These are phyloP conservation scores for Mycena galopus DNA, from an alignment of 768 basidiomycete genomes.

Conservation along the genomic window DNA sequence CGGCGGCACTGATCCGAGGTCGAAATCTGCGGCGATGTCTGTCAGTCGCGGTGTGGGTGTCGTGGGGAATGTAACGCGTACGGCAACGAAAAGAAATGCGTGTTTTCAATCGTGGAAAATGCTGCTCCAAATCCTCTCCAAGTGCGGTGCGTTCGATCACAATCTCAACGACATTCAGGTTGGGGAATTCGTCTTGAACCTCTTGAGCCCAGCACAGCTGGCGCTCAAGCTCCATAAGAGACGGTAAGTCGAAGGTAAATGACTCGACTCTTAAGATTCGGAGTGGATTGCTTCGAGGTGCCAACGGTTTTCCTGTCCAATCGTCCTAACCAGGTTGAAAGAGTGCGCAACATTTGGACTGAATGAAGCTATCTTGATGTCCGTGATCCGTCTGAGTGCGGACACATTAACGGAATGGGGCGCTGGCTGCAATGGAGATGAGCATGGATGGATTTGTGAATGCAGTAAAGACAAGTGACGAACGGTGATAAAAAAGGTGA, in stretches of 20 bases:
- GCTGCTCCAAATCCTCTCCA: neutral
- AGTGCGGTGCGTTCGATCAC: neutral
- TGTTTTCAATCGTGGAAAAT: slow-evolving; percentile 6
- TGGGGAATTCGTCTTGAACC: slow-evolving; percentile 6
- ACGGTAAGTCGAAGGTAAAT: slow-evolving; percentile 4
- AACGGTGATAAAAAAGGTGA: slow-evolving; percentile 2
- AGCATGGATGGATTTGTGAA: slow-evolving; percentile 2
- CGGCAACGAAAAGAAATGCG: neutral
- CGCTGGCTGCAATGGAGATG: neutral
- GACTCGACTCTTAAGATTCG: neutral
- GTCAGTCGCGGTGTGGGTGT: neutral
- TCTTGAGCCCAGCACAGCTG: slow-evolving; percentile 2
- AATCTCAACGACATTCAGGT: slow-evolving; percentile 1
- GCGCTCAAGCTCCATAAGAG: slow-evolving; percentile 3
- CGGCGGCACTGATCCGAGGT: neutral
- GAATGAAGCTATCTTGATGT: slow-evolving; percentile 1
- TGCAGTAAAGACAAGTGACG: slow-evolving; percentile 8
- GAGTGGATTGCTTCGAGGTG: slow-evolving; percentile 1
- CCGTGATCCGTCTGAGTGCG: slow-evolving; percentile 4
- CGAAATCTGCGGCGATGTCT: slow-evolving; percentile 1
- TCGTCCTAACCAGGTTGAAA: neutral
- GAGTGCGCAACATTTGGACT: neutral
- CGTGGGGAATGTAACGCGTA: neutral
- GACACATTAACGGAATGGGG: neutral
- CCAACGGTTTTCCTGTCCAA: neutral